Conservation (phyloP, 768 basidiomycete species). For the Leucosporidium yakuticum region DNA sequence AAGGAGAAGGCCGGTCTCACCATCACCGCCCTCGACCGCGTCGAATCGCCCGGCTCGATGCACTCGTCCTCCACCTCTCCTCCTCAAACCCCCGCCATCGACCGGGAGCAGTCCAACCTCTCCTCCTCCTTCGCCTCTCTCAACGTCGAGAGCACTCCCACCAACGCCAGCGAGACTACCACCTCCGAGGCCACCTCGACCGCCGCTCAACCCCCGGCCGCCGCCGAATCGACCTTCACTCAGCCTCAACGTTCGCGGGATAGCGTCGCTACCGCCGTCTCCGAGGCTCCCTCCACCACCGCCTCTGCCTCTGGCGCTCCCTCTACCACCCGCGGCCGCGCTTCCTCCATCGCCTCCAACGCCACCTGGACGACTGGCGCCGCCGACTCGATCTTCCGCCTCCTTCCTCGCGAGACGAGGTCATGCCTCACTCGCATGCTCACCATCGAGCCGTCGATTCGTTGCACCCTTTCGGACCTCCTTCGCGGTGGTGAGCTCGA, state of each 20-base stretch:
- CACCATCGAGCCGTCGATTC: constrained; percentile 74
- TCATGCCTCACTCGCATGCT: constrained; percentile 89
- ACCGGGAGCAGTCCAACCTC: constrained; percentile 4
- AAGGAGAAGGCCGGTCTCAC: constrained; percentile 15
- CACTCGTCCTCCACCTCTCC: neutral
- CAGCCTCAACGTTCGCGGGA: constrained; percentile 41
- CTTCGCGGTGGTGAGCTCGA: constrained; percentile 59
- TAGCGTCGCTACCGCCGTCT: constrained; percentile 16
- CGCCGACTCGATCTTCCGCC: constrained; percentile 90
- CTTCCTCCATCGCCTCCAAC: constrained; percentile 42
- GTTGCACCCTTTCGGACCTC: constrained; percentile 88
- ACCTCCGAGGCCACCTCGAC: constrained; percentile 4
- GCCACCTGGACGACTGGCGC: constrained; percentile 64
- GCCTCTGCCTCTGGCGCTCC: neutral
- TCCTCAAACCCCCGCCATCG: neutral
- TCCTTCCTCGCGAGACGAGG: constrained; percentile 87
- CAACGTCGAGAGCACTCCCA: constrained; percentile 17
- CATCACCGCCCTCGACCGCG: constrained; percentile 31
- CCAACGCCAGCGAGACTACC: neutral
- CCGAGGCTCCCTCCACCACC: constrained; percentile 13
- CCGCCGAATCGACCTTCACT: constrained; percentile 47
- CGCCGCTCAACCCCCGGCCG: constrained; percentile 39
- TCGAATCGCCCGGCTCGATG: constrained; percentile 25
- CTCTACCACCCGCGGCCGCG: constrained; percentile 33
- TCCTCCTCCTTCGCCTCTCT: constrained; percentile 19